Percentiles rank a stretch among this genome's conserved stretches.
Evolutionary conservation across 768 basidiomycete species (phyloP).

Genomic region (Solioccasus polychromus): DNA sequence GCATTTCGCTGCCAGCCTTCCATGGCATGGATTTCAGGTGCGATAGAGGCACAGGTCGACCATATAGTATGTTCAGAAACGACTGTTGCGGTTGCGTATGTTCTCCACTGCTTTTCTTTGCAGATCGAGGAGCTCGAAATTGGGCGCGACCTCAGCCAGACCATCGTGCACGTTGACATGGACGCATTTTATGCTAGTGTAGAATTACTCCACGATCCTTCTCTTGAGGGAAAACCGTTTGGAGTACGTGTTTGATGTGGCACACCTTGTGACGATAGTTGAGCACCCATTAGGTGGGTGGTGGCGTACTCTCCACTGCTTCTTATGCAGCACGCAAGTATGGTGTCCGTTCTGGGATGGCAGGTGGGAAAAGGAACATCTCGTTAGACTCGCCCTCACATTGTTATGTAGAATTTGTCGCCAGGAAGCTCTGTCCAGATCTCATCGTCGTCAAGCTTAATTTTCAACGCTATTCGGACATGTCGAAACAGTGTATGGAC

Average conservation of each 20-base stretch:
- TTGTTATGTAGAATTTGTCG: constrained; percentile 68
- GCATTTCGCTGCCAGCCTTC: neutral
- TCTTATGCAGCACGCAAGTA: constrained; percentile 90
- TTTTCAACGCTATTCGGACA: constrained; percentile 61
- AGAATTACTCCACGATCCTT: constrained; percentile 64
- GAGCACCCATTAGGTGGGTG: constrained; percentile 55
- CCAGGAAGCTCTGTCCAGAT: constrained; percentile 90
- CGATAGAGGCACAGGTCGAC: constrained; percentile 66
- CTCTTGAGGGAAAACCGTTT: constrained; percentile 69
- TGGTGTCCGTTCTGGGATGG: constrained; percentile 93
- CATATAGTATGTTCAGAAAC: constrained; percentile 43
- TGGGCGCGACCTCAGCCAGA: constrained; percentile 74
- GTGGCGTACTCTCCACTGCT: constrained; percentile 83
- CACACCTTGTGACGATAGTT: too few relatives aligned
- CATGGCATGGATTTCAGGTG: constrained; percentile 35
- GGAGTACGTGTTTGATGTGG: constrained; percentile 47
- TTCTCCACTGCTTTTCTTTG: neutral
- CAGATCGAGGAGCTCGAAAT: constrained; percentile 69
- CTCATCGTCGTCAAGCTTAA: constrained; percentile 66
- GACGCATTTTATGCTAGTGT: constrained; percentile 90
- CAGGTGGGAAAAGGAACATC: constrained; percentile 50
- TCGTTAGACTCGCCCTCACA: neutral
- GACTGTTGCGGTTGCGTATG: neutral
- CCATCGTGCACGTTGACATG: constrained; percentile 93
- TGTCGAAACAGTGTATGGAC: constrained; percentile 68